phyloP scores from a whole-genome alignment of 2,329 filamentous ascomycete genomes.

The Colletotrichum eremochloae region DNA sequence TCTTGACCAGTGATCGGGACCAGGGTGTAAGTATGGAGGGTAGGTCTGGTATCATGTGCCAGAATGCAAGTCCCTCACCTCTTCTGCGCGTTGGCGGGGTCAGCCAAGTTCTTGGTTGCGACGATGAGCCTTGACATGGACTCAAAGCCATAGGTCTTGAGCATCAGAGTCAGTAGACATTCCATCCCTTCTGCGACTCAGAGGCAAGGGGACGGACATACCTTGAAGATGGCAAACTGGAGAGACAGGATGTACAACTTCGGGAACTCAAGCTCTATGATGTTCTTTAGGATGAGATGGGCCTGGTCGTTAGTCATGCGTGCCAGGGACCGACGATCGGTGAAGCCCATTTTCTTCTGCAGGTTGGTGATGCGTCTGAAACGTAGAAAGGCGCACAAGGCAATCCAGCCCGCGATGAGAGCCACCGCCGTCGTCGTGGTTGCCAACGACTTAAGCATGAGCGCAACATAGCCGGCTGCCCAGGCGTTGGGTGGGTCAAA shows the following conservation, averaged over 20 bases:
- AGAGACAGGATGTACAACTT: slow-evolving; percentile 53
- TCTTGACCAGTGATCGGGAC: not conserved
- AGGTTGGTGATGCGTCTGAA: slow-evolving; percentile 52
- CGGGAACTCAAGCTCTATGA: slow-evolving; percentile 54
- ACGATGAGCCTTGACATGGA: slow-evolving; percentile 54
- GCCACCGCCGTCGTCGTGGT: slow-evolving; percentile 24
- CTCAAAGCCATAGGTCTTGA: slow-evolving; percentile 57
- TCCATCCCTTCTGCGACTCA: not conserved
- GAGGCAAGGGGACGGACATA: slow-evolving; percentile 28
- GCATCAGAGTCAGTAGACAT: not conserved
- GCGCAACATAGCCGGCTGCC: not conserved
- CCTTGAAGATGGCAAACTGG: slow-evolving; percentile 58
- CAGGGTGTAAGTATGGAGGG: not conserved
- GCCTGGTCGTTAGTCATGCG: slow-evolving; percentile 60
- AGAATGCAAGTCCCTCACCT: slow-evolving; percentile 45
- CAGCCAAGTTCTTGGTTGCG: slow-evolving; percentile 53
- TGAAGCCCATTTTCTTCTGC: slow-evolving; percentile 50
- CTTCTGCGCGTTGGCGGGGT: slow-evolving; percentile 51
- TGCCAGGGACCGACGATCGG: slow-evolving; percentile 53
- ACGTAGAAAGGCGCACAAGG: slow-evolving; percentile 53
- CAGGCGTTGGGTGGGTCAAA: not conserved
- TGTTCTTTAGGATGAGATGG: slow-evolving; percentile 56
- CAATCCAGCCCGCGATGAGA: slow-evolving; percentile 49
- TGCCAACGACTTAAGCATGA: slow-evolving; percentile 1
- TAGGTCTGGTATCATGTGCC: not conserved